Evolutionary conservation across 1,139 yeast species (phyloP).

Genomic region (Candida sanyaensis): DNA sequence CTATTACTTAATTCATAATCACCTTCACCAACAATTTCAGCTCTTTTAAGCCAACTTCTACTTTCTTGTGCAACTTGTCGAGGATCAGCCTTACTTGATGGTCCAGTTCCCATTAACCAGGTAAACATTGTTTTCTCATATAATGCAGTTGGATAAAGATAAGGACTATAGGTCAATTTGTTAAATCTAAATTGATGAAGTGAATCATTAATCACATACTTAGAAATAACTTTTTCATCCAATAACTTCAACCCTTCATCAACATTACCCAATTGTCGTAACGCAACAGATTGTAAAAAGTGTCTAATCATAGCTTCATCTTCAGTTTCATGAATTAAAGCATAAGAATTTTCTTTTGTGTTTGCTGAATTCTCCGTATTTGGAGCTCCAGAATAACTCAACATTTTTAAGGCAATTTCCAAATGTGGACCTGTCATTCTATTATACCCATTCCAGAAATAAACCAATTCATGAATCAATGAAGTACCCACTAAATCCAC

Average conservation of each 20-base stretch:
- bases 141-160: slow-evolving; percentile 85
- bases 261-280: slow-evolving; percentile 64
- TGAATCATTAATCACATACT: slow-evolving; percentile 32
- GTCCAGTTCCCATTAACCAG: slow-evolving; percentile 65
- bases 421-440: slow-evolving; percentile 75
- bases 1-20: slow-evolving; percentile 93
- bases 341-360: slow-evolving; percentile 16
- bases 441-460: slow-evolving; percentile 92
- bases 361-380: slow-evolving; percentile 29
- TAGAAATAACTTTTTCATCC: slow-evolving; percentile 57
- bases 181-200: slow-evolving; percentile 43
- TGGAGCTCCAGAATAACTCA: slow-evolving; percentile 53
- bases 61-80: slow-evolving; percentile 42
- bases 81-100: slow-evolving; percentile 22
- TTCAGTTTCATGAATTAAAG: slow-evolving; percentile 45
- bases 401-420: slow-evolving; percentile 51
- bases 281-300: slow-evolving; percentile 61
- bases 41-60: slow-evolving; percentile 69
- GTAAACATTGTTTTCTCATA: slow-evolving; percentile 84
- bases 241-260: slow-evolving; percentile 62
- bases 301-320: slow-evolving; percentile 69
- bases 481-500: slow-evolving; percentile 85
- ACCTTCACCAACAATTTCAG: slow-evolving; percentile 73
- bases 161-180: slow-evolving; percentile 68
- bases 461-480: slow-evolving; percentile 79